phyloP scores from a whole-genome alignment of 352 stramenopile species.

The Globisporangium uncinulatum region DNA sequence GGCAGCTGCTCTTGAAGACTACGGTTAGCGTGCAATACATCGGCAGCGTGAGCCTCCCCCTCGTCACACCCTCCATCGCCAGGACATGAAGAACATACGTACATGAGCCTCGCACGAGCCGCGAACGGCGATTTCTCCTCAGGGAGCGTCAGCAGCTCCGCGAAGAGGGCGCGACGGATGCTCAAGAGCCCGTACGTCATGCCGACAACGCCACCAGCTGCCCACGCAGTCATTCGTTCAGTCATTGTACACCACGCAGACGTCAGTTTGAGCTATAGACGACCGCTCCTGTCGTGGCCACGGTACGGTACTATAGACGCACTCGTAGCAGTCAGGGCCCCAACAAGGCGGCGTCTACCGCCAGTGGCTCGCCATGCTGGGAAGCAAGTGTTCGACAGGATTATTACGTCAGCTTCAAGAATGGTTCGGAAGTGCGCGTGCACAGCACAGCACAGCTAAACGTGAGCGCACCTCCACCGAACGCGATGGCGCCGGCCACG shows the following conservation, averaged over 20 bases:
- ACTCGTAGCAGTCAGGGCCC: constrained; percentile 37
- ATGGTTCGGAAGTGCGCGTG: background rate
- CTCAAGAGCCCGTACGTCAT: constrained; percentile 31
- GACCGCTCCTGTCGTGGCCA: no score
- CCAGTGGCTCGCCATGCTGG: constrained; percentile 37
- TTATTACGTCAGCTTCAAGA: no score
- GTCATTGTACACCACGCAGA: no score
- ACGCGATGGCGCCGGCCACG: constrained; percentile 24
- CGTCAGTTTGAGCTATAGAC: no score
- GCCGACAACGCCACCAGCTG: constrained; percentile 24
- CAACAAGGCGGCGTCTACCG: constrained; percentile 28
- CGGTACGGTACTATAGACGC: constrained; percentile 3
- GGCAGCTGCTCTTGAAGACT: constrained; percentile 42
- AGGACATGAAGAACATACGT: background rate
- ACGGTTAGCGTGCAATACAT: background rate
- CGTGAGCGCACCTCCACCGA: constrained; percentile 16
- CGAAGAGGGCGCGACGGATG: constrained; percentile 27
- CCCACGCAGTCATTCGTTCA: background rate
- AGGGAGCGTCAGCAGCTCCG: constrained; percentile 33
- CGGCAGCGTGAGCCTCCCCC: background rate
- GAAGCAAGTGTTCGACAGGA: no score
- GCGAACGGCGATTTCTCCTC: constrained; percentile 32
- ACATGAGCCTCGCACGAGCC: constrained; percentile 20
- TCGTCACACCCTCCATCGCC: background rate
- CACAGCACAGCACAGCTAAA: background rate